Evolutionary conservation across 129 eudicot genomes (phyloP).

Genomic region (Ambrosia artemisiifolia): DNA sequence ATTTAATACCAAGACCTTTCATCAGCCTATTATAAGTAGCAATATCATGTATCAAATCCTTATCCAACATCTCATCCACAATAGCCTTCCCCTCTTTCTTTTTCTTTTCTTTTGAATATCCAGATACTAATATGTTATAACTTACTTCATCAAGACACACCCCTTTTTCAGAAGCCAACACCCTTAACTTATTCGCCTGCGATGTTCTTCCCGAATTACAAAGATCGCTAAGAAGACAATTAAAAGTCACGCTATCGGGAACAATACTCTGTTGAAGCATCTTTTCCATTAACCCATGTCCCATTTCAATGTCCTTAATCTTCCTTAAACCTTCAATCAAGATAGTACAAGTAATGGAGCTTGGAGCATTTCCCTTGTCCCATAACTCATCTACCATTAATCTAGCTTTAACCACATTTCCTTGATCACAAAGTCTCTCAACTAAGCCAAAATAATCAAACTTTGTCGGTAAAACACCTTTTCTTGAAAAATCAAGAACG

Average conservation of each 20-base stretch:
- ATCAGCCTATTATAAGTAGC: constrained; percentile 64
- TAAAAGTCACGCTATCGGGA: constrained; percentile 78
- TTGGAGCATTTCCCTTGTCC: constrained; percentile 65
- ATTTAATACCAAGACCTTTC: constrained; percentile 45
- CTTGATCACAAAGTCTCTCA: constrained; percentile 50
- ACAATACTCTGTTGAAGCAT: constrained; percentile 66
- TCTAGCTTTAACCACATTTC: constrained; percentile 47
- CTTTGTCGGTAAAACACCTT: constrained; percentile 55
- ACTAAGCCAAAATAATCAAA: constrained; percentile 57
- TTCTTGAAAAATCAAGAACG: constrained; percentile 57
- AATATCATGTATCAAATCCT: constrained; percentile 65
- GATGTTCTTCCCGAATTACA: constrained; percentile 51
- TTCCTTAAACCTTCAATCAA: constrained; percentile 68
- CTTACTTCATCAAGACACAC: constrained; percentile 61
- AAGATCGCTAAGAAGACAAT: constrained; percentile 63
- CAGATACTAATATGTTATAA: constrained; percentile 64
- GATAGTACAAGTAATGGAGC: constrained; percentile 64
- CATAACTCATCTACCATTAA: constrained; percentile 62
- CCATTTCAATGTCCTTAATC: constrained; percentile 33
- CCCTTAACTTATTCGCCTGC: constrained; percentile 60
- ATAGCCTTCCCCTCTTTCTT: constrained; percentile 63
- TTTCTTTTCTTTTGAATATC: constrained; percentile 64
- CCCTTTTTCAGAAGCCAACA: constrained; percentile 68
- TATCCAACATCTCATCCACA: constrained; percentile 89
- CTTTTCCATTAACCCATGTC: constrained; percentile 41